Evolutionary conservation across 192 early-diverging fungal species (phyloP), one percentile per base, ranked within the genome.

Genomic region (Lunasporangiospora selenospora): DNA sequence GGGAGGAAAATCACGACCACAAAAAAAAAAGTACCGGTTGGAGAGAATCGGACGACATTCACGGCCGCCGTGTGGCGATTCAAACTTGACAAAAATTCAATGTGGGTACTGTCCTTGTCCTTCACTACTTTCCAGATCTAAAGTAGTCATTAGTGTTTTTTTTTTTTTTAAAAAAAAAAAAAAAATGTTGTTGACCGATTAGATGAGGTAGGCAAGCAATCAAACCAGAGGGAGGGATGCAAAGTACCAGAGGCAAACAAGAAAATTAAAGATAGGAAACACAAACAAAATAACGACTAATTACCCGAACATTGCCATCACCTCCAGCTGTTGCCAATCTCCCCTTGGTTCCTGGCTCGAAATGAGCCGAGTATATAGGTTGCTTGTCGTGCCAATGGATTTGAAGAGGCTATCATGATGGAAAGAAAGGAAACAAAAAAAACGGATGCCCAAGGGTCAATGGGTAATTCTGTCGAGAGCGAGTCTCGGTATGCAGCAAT

Each of bases 331-430:
- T 97, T 6, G 93, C 95, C 45, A 96, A 88, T 41, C 94, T 83
- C 44, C 83, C 77, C 66, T 38, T 56, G 39, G 69, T 63, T 65
- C 65, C 75, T 33, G 79, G 64, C 45, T 95, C 88, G 82, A 96
- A 98, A 76, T 97, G 92, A 18, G 89, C 88, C 50, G 93, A 94
- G 79, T 95, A 95, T 49, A 98, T 87, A 11, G 95, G 89, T 63
- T 89, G 80, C 57, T 87, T 88, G 60, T 92, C 96, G 67, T 98
- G 96, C 96, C 96, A 97, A 63, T 92, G 89, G 75, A 98, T 95
- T 78, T 95, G 90, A 13, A 94, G 77, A 79, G 77, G 84, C 90
- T 75, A 85, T 60, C 87, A 88, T 90, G 21, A 33, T 31, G 31
- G 34, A 13, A 36, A 10, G 33, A 32, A 26, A 29, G 12, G 53